Evolutionary conservation across 78 protist genomes (phyloP), one percentile per base, ranked within the genome.

Genomic region (Dictyostelium firmibasis): DNA sequence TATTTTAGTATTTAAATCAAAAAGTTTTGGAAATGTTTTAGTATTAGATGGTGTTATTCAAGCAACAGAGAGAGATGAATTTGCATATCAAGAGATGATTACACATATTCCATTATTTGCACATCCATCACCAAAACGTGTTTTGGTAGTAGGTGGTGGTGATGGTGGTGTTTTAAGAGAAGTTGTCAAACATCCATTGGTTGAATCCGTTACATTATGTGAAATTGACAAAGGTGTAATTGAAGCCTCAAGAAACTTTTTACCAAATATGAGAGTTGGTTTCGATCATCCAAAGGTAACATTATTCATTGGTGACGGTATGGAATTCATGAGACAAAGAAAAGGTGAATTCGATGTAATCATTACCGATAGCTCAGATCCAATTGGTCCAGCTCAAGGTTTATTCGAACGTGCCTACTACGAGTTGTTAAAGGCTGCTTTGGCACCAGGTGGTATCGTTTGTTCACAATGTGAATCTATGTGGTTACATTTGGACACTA

Each of bases 81-180:
- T 95, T 81, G 81, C 98, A 16, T 99, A 99, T 97, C 99, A 99
- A 85, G 99, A 88, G 36, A 98, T 98, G 99, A 98, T 99, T 86
- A 97, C 98, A 13, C 99, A 98, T 91, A 5, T 98, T 25, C 98
- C 99, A 72, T 9, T 98, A 43, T 92, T 36, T 91, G 20, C 98
- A 4, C 99, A 99, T 81, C 98, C 99, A 33, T 64, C 81, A 47
- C 99, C 99, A 38, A 81, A 95, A 95, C 69, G 60, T 16, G 98
- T 99, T 25, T 96, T 98, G 36, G 94, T 99, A 43, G 97, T 99
- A n/a, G 99, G 99, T 47, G 99, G 99, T 64, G 99, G 99, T 31
- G 99, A 99, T 64, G 99, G 99, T 72, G 99, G 99, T n/a, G 98
- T 97, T 1, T 60, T 98, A 50, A 97, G 99, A 23, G 99, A 99